Evolutionary conservation across 2,329 filamentous ascomycete genomes (phyloP).

Genomic region (Fusarium odoratissimum): DNA sequence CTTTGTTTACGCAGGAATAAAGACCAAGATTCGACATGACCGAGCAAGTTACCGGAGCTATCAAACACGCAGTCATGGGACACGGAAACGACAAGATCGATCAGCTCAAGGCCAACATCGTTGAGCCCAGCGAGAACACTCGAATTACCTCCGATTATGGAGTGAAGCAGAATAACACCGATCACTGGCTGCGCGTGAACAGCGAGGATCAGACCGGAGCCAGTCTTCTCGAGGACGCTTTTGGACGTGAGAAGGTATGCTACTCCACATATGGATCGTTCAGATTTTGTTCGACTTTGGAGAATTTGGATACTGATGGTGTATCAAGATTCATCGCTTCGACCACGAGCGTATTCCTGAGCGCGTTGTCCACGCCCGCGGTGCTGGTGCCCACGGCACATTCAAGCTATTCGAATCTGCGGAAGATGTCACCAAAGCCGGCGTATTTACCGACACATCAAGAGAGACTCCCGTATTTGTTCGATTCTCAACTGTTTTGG

Average conservation of each 20-base stretch:
- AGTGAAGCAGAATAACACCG: conserved; percentile 76
- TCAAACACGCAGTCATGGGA: conserved; percentile 57
- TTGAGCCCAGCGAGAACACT: conserved; percentile 67
- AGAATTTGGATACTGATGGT: too few relatives aligned
- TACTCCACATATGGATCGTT: too few relatives aligned
- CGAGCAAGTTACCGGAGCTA: conserved; percentile 45
- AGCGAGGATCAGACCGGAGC: conserved; percentile 74
- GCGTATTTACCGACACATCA: conserved; percentile 65
- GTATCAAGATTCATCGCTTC: conserved; percentile 74
- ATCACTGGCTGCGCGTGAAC: conserved; percentile 79
- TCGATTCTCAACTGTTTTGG: conserved; percentile 82
- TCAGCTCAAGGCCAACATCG: conserved; percentile 69
- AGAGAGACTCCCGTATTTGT: conserved; percentile 60
- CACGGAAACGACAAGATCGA: conserved; percentile 65
- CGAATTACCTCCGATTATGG: conserved; percentile 83
- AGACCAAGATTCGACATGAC: conserved; percentile 30
- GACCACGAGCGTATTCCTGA: conserved; percentile 73
- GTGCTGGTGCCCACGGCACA: conserved; percentile 75
- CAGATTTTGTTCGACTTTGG: too few relatives aligned
- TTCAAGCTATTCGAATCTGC: conserved; percentile 75
- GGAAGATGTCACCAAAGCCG: conserved; percentile 74
- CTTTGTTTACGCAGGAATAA: too few relatives aligned
- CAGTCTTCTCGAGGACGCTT: conserved; percentile 75
- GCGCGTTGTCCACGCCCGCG: conserved; percentile 76
- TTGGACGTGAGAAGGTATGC: conserved; percentile 77